These are phyloP conservation scores for Erythrobasidium hasegawianum DNA, from an alignment of 1,284 basidiomycete genomes.

Conservation along the genomic window DNA sequence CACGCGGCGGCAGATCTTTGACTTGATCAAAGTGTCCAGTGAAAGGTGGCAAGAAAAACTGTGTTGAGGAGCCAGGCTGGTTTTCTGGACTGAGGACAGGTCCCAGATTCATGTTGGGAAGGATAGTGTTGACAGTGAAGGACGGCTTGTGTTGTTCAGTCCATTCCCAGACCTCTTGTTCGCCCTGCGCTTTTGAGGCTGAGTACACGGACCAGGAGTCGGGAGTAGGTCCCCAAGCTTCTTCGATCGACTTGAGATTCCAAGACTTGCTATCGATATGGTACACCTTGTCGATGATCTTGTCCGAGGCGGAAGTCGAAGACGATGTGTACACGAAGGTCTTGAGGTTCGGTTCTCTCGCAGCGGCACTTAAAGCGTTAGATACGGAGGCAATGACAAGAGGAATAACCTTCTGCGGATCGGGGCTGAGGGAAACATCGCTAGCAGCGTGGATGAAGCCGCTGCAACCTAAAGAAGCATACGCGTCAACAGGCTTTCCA, in stretches of 20 bases:
- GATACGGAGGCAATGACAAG: slow-evolving; percentile 9
- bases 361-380: slow-evolving; percentile 11
- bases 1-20: slow-evolving; percentile 20
- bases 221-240: slow-evolving; percentile 28
- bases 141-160: slow-evolving; percentile 34
- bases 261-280: slow-evolving; percentile 4
- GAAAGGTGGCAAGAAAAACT: slow-evolving; percentile 14
- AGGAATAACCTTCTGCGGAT: slow-evolving; percentile 22
- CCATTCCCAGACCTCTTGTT: slow-evolving; percentile 34
- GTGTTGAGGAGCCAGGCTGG: slow-evolving; percentile 16
- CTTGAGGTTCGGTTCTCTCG: slow-evolving; percentile 12
- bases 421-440: slow-evolving; percentile 25
- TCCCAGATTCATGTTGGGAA: slow-evolving; percentile 35
- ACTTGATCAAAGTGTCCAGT: not conserved
- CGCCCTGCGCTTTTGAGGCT: slow-evolving; percentile 35
- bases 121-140: slow-evolving; percentile 35
- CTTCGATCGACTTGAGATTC: slow-evolving; percentile 23
- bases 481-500: too few relatives aligned
- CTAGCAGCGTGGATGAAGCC: slow-evolving; percentile 33
- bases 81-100: slow-evolving; percentile 27
- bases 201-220: slow-evolving; percentile 34
- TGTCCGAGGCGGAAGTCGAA: slow-evolving; percentile 1
- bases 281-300: not conserved
- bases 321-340: slow-evolving; percentile 35
- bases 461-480: slow-evolving; percentile 13